phyloP scores from a whole-genome alignment of 352 stramenopile genomes.

The Pythium pyrilobum region DNA sequence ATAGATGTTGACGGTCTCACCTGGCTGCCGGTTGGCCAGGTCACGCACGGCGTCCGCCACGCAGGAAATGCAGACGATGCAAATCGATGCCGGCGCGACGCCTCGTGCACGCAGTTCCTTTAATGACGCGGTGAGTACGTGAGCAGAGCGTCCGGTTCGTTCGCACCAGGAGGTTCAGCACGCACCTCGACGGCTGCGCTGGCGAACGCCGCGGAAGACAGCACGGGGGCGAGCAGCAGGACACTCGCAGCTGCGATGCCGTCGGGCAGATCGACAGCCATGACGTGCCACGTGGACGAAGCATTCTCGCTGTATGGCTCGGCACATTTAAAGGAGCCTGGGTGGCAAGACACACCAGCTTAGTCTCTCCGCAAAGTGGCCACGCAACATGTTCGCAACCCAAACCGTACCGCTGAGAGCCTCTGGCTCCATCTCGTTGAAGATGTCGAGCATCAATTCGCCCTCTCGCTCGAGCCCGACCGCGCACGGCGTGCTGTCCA shows the following conservation, averaged over 20 bases:
- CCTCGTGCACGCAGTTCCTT: conserved; percentile 9
- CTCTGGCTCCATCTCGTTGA: conserved; percentile 16
- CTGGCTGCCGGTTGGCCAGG: not conserved
- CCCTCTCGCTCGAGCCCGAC: conserved; percentile 8
- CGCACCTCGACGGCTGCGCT: conserved; percentile 12
- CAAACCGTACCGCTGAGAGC: conserved; percentile 1
- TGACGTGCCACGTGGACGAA: conserved; percentile 3
- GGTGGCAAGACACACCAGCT: no score
- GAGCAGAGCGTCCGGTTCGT: no score
- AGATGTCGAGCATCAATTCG: conserved; percentile 5
- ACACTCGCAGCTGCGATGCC: not conserved
- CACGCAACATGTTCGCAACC: not conserved
- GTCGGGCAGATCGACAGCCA: conserved; percentile 10
- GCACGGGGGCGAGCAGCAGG: conserved; percentile 4
- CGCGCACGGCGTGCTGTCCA: conserved; percentile 5
- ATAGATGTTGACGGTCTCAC: not conserved
- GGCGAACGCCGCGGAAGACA: not conserved
- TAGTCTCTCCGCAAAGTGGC: no score
- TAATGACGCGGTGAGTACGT: no score
- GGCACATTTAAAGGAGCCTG: not conserved
- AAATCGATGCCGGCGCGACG: conserved; percentile 1
- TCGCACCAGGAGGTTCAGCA: not conserved
- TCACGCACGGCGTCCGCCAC: not conserved
- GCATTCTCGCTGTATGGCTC: not conserved
- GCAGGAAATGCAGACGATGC: conserved; percentile 15